Base-by-base conservation (phyloP, 148 eudicot genomes). In the Rheum nobile region DNA sequence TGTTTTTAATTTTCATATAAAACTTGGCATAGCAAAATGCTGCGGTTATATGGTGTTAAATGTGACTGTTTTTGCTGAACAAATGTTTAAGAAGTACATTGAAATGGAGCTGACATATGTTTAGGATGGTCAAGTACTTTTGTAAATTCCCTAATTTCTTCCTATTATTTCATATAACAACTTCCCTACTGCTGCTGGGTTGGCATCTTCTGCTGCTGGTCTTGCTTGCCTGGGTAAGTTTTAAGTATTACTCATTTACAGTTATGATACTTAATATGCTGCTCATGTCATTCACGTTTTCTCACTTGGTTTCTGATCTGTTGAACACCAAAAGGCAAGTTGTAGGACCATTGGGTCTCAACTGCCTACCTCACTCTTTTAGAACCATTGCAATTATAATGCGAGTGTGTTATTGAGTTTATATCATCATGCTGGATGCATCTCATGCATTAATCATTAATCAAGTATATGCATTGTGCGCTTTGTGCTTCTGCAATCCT, bases 191-290 rank as follows among this genome's bases (percentile, higher is more conserved):
- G 98, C 98, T 83, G 98, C 98, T 75, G 98, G 98, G 69, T 80
- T 94, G 79, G 98, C 98, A 74, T 94, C 98, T 77, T 94, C 98
- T n/a, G 98, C 98, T 79, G 93, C 98, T 71, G 98, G 98, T 71
- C 85, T 94, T 28, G 98, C 98, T 55, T 94, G 98, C 86, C 93
- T 94, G 50, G 98, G 98, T 94, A 90, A 78, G 67, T 59, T 28
- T 59, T 19, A 4, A 2, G 47, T 43, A 43, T 43, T 43, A 8
- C 47, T 2, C 6, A 13, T n/a, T n/a, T n/a, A n/a, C n/a, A n/a
- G n/a, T 10, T 8, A 21, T 67, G 10, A 39, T 73, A 34, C 19
- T 17, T 8, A 43, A 8, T 43, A 8, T 8, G 4, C 11, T 43
- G 47, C 14, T 8, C 37, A 43, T 43, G 4, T 72, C 1, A 13